Base-by-base conservation (phyloP, 2,329 filamentous ascomycete genomes). In the Aureobasidium namibiae region DNA sequence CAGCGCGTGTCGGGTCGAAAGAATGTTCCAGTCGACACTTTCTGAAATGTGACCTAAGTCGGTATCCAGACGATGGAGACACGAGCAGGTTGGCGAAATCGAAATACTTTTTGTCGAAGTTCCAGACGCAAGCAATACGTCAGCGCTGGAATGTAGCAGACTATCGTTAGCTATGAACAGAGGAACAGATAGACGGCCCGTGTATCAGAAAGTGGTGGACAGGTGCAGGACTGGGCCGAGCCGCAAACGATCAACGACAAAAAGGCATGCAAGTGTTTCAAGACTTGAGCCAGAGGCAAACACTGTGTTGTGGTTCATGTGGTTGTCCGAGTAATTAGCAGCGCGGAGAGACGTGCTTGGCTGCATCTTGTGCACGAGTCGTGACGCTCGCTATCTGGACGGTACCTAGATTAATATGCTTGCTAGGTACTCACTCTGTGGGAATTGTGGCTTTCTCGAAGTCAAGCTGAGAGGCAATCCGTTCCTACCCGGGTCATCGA, bases 171-270 rank as follows among this genome's bases (percentile, higher is more conserved):
- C 24, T n/a, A n/a, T 34, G 9, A 36, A 18, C 24, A 36, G 18
- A 14, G 21, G 7, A 52, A 10, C 14, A 23, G 10, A 24, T 13
- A 26, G 29, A 10, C 18, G 50, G 42, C 24, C 33, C 26, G 31
- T 23, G 24, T 13, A 26, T 21, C 33, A 33, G n/a, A 24, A n/a
- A 24, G 24, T 36, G 52, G 21, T 3, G 44, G 50, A 54, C 36
- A 54, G 50, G 36, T 33, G 24, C 49, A 41, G 49, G 36, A 42
- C 52, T 34, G 52, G 52, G 52, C 52, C 52, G 52, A 56, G 52
- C 52, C 39, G 52, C 14, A 16, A 34, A 24, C 52, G 52, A 56
- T 9, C n/a, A 50, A 36, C n/a, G 34, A 38, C 33, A 13, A 7
- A 16, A 5, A 18, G 6, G 26, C 8, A 13, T 52, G 10, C 16